Base-by-base conservation (phyloP, 306 rosid genomes). In the Fragaria vesca region DNA sequence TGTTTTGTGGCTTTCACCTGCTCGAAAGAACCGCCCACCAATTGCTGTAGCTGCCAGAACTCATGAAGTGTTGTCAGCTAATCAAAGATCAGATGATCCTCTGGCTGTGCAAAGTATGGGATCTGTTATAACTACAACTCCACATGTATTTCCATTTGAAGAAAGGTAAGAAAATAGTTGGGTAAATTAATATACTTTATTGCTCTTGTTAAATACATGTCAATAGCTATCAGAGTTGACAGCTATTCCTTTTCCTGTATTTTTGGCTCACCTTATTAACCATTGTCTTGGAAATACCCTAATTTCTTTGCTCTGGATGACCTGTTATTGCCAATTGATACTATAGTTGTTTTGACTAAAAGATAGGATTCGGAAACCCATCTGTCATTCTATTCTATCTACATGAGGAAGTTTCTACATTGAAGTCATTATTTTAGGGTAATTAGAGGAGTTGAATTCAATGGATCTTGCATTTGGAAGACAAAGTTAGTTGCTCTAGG, bases 131-230 rank as follows among this genome's bases (percentile, higher is more conserved):
- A 92, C 97, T 52, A 81, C 89, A 69, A 88, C 85, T 61, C 95
- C 98, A 66, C 97, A 95, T 71, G 89, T 90, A 54, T 95, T 89
- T 88, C 98, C 98, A 72, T 95, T 95, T 83, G 95, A 92, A 81
- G 98, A 95, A 84, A 90, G 98, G 97, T 91, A 86, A 69, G 80
- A 70, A 66, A 66, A 62, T 82, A 43, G 50, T 76, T 12, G 24
- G 48, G 17, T 68, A 12, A 52, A 2, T 26, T 26, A 60, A 60
- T 28, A 28, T 2, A 2, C 12, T 26, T 61, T 12, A 26, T 30
- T 11, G 42, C 34, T 13, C 42, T 13, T 62, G 18, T 30, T 24
- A 26, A 61, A 12, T 12, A 2, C 18, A 72, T 50, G 12, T 51
- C 47, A 52, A 52, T 34, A 17, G 62, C 43, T 72, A 10, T 34